Percentiles rank a stretch among this genome's conserved stretches.
Evolutionary conservation across 331 rosid genomes (phyloP).

Genomic region (Quercus lobata): DNA sequence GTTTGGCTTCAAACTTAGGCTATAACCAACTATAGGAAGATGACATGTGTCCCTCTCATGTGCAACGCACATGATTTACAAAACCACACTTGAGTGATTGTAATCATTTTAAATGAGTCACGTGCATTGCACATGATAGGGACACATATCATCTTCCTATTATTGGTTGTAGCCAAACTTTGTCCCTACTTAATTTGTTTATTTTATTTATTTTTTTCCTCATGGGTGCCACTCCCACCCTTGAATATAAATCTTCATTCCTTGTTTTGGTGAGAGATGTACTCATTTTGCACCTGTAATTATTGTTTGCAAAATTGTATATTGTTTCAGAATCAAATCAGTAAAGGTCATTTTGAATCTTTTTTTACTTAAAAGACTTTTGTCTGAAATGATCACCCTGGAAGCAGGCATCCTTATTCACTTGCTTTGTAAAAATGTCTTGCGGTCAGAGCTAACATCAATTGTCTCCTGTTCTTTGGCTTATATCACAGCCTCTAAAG

Average conservation of each 20-base stretch:
- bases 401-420: neutral
- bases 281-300: neutral
- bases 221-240: neutral
- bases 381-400: neutral
- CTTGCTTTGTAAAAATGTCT: neutral
- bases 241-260: neutral
- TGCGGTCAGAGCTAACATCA: neutral
- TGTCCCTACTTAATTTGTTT: neutral
- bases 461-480: conserved; percentile 20
- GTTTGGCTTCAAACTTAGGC: too few relatives aligned
- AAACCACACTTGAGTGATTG: too few relatives aligned
- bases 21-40: too few relatives aligned
- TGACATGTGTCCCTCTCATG: too few relatives aligned
- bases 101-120: too few relatives aligned
- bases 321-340: neutral
- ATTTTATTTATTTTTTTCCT: neutral
- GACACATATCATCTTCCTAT: too few relatives aligned
- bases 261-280: neutral
- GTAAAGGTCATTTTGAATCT: too few relatives aligned
- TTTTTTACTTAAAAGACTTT: neutral
- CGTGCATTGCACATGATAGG: too few relatives aligned
- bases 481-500: conserved; percentile 70
- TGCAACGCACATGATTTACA: too few relatives aligned
- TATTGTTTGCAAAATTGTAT: neutral
- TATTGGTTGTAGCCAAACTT: too few relatives aligned